Percentiles rank a stretch among this genome's conserved stretches.
These are phyloP conservation scores for Plasmodium vivax DNA, from an alignment of 169 alveolate species.

Conservation along the genomic window DNA sequence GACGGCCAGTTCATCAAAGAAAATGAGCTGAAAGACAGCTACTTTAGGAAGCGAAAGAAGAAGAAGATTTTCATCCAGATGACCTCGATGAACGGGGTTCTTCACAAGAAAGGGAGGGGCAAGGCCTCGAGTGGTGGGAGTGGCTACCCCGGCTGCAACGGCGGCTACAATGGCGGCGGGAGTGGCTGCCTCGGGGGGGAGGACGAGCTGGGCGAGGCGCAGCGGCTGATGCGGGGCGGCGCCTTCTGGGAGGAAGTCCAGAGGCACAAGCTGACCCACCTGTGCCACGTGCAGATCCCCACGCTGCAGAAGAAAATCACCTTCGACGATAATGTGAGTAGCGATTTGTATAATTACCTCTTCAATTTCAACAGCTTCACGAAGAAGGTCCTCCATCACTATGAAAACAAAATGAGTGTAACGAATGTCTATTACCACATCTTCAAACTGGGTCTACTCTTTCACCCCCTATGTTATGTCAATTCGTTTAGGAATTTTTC, in stretches of 20 bases:
- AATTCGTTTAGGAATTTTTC: conserved; percentile 63
- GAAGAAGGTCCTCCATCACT: neutral
- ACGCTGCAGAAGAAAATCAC: conserved; percentile 44
- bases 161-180: neutral
- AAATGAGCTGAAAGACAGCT: conserved; percentile 20
- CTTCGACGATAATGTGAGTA: conserved; percentile 46
- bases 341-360: conserved; percentile 43
- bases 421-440: conserved; percentile 18
- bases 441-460: conserved; percentile 15
- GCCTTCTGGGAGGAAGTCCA: neutral
- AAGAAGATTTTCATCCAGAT: conserved; percentile 45
- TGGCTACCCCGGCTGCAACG: too few relatives aligned
- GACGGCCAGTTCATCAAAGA: conserved; percentile 15
- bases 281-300: conserved; percentile 38
- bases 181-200: neutral
- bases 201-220: conserved; percentile 4
- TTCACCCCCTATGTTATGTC: conserved; percentile 66
- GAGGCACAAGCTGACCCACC: neutral
- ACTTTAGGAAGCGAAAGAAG: conserved; percentile 15
- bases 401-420: neutral
- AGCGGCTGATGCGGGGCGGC: neutral
- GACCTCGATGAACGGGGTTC: conserved; percentile 42
- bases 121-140: neutral
- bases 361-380: conserved; percentile 47
- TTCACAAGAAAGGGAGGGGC: conserved; percentile 30